Percentiles rank a stretch among this genome's conserved stretches.
Conservation (phyloP, 768 basidiomycete species). For the Chalciporus pseudorubinellus region DNA sequence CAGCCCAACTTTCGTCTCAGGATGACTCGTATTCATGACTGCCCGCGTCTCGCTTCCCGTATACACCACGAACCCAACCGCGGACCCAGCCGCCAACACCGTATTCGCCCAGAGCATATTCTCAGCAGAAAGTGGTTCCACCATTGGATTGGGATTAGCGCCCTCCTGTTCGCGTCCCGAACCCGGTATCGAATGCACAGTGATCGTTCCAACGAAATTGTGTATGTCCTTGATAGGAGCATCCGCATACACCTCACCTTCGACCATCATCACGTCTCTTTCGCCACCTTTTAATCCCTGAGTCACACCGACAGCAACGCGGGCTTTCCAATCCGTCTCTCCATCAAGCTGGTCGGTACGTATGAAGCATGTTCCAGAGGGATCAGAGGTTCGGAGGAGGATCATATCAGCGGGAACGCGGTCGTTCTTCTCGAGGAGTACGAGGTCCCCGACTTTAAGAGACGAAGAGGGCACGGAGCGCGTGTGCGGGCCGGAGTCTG, state of each 20-base stretch:
- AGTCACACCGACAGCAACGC: slow-evolving; percentile 63
- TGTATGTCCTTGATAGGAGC: slow-evolving; percentile 97
- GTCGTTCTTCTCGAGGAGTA: slow-evolving; percentile 94
- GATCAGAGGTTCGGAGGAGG: slow-evolving; percentile 82
- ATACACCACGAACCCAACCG: slow-evolving; percentile 90
- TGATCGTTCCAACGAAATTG: slow-evolving; percentile 90
- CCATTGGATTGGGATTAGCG: slow-evolving; percentile 37
- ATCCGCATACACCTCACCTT: slow-evolving; percentile 94
- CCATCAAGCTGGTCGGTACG: slow-evolving; percentile 98
- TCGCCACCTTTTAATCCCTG: slow-evolving; percentile 37
- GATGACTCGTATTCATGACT: slow-evolving; percentile 98
- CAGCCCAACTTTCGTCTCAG: slow-evolving; percentile 89
- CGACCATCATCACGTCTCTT: slow-evolving; percentile 51
- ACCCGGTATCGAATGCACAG: slow-evolving; percentile 48
- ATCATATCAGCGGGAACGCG: slow-evolving; percentile 94
- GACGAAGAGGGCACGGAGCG: slow-evolving; percentile 85
- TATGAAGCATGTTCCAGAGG: slow-evolving; percentile 93
- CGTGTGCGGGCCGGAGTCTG: slow-evolving; percentile 49
- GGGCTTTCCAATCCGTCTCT: slow-evolving; percentile 98
- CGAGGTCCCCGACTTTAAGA: slow-evolving; percentile 87
- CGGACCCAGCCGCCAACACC: slow-evolving; percentile 91
- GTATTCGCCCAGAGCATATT: slow-evolving; percentile 98
- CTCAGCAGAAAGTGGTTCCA: slow-evolving; percentile 90
- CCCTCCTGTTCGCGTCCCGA: slow-evolving; percentile 32
- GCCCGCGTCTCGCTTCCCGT: slow-evolving; percentile 95